Percentiles rank a stretch among this genome's conserved stretches.
Conservation (phyloP, 345 rosid species). For the Kernera saxatilis region DNA sequence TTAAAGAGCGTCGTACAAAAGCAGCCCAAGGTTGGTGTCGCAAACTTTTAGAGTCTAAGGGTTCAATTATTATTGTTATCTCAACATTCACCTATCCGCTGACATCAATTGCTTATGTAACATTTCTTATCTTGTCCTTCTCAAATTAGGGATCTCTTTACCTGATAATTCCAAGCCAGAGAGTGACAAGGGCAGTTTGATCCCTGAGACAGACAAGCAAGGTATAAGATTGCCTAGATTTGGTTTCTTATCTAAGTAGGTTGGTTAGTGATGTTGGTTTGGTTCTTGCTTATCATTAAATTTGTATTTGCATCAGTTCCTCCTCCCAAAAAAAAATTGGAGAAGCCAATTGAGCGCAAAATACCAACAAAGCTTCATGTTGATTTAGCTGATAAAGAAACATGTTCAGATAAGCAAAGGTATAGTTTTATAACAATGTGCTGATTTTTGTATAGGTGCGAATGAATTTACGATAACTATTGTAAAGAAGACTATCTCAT, state of each 20-base stretch:
- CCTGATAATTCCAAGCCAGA: conserved; percentile 36
- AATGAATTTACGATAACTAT: neutral
- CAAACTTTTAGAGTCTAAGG: conserved; percentile 1
- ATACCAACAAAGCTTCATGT: conserved; percentile 38
- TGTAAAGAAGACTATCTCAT: neutral
- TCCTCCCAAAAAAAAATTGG: conserved; percentile 30
- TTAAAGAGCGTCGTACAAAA: conserved; percentile 67
- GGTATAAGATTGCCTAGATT: conserved; percentile 24
- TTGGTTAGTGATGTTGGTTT: neutral
- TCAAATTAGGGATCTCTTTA: conserved; percentile 16
- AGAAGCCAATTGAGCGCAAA: conserved; percentile 45
- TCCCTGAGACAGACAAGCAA: conserved; percentile 33
- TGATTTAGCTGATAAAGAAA: conserved; percentile 60
- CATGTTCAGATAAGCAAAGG: conserved; percentile 87
- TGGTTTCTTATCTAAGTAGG: conserved; percentile 20
- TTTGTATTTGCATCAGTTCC: conserved; percentile 19
- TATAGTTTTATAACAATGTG: conserved; percentile 20
- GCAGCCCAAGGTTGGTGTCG: conserved; percentile 43
- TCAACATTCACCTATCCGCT: neutral
- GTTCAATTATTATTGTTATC: neutral
- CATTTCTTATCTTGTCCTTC: neutral
- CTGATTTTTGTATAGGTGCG: neutral
- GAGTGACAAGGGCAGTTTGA: conserved; percentile 23
- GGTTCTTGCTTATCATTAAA: neutral
- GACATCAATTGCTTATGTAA: neutral